Evolutionary conservation across 1,284 basidiomycete genomes (phyloP).

Genomic region (Melampsora americana): DNA sequence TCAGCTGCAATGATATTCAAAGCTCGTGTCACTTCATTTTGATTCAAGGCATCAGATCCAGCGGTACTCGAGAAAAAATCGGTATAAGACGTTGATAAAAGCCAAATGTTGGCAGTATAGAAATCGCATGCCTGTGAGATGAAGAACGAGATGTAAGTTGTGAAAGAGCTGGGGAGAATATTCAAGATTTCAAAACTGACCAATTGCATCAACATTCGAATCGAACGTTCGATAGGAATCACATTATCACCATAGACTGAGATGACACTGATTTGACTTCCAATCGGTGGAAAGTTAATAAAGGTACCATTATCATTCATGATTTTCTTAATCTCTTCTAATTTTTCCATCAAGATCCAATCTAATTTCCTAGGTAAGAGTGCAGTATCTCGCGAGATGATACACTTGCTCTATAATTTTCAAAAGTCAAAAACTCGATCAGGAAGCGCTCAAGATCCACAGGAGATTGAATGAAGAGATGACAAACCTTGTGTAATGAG

Average conservation of each 20-base stretch:
- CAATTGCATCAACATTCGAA: constrained; percentile 90
- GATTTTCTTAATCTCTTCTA: constrained; percentile 81
- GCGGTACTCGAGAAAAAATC: constrained; percentile 73
- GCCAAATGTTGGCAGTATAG: constrained; percentile 93
- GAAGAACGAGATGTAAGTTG: constrained; percentile 15
- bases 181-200: constrained; percentile 52
- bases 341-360: constrained; percentile 91
- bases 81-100: constrained; percentile 78
- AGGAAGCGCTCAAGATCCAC: neutral
- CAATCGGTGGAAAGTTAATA: constrained; percentile 86
- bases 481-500: constrained; percentile 73
- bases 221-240: constrained; percentile 91
- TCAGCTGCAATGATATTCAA: constrained; percentile 80
- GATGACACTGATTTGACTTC: constrained; percentile 83
- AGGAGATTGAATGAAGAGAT: neutral
- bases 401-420: constrained; percentile 70
- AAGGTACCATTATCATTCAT: constrained; percentile 97
- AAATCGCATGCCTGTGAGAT: constrained; percentile 77
- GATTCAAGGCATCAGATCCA: constrained; percentile 70
- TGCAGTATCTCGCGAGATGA: constrained; percentile 87
- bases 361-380: constrained; percentile 94
- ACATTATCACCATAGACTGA: constrained; percentile 91
- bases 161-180: constrained; percentile 36
- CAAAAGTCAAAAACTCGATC: neutral
- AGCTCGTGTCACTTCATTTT: constrained; percentile 76